These are phyloP conservation scores for Pseudocercospora pini-densiflorae DNA, from an alignment of 2,329 filamentous ascomycete genomes.

Conservation along the genomic window DNA sequence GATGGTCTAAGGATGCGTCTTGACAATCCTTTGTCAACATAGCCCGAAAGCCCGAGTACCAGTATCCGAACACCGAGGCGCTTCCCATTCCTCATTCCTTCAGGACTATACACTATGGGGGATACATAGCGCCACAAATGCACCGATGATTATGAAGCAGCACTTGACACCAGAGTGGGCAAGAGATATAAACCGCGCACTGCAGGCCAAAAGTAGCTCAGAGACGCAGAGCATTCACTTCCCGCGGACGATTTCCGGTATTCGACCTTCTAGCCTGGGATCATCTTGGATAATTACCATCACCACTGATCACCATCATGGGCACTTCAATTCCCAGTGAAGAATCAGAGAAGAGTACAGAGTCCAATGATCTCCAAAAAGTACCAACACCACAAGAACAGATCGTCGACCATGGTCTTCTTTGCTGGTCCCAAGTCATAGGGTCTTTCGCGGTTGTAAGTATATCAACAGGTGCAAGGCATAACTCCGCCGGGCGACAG, in stretches of 20 bases:
- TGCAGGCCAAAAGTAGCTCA: background rate
- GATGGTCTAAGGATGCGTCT: background rate
- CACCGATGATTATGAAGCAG: background rate
- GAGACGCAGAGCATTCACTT: background rate
- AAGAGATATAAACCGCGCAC: background rate
- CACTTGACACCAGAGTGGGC: background rate
- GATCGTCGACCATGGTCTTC: background rate
- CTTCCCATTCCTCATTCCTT: background rate
- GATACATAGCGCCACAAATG: background rate
- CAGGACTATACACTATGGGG: background rate
- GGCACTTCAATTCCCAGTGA: background rate
- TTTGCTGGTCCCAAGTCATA: background rate
- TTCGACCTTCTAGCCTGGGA: background rate
- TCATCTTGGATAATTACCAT: background rate
- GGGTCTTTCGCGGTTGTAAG: background rate
- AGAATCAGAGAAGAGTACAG: background rate
- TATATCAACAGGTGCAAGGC: too few species aligned
- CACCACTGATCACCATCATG: background rate
- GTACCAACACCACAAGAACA: background rate
- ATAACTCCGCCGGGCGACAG: too few species aligned
- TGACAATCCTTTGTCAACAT: background rate
- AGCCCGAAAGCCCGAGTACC: background rate
- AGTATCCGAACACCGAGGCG: background rate
- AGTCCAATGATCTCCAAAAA: background rate
- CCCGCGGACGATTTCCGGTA: background rate